Evolutionary conservation across 1,139 yeast species (phyloP).

Genomic region (Suhomyces maxii): DNA sequence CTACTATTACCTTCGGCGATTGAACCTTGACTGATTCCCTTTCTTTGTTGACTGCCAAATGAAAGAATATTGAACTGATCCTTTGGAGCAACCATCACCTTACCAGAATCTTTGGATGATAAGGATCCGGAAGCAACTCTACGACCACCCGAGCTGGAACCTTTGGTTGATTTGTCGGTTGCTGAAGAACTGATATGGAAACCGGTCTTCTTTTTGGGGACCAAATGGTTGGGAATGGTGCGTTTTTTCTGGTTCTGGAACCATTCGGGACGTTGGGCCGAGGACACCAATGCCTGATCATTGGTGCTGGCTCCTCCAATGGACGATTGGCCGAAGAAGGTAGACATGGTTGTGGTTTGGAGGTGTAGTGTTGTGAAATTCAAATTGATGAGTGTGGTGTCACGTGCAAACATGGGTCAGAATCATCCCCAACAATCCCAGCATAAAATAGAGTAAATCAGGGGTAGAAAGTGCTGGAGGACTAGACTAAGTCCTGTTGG

Average conservation of each 20-base stretch:
- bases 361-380: not conserved
- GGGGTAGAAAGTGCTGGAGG: too few relatives aligned
- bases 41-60: constrained; percentile 37
- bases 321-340: constrained; percentile 9
- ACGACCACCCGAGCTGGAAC: constrained; percentile 2
- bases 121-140: constrained; percentile 8
- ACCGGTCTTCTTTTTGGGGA: constrained; percentile 45
- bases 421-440: too few relatives aligned
- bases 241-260: constrained; percentile 56
- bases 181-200: constrained; percentile 36
- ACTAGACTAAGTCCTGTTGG: too few relatives aligned
- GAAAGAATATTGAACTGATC: constrained; percentile 40
- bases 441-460: too few relatives aligned
- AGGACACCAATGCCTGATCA: constrained; percentile 2
- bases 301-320: constrained; percentile 1
- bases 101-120: constrained; percentile 9
- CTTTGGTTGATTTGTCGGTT: constrained; percentile 15
- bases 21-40: constrained; percentile 11
- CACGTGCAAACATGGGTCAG: not conserved
- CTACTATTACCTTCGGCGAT: constrained; percentile 15
- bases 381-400: not conserved
- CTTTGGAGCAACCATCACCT: constrained; percentile 13
- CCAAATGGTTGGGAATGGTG: constrained; percentile 57
- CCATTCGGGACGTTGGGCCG: constrained; percentile 44
- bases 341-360: constrained; percentile 6